These are phyloP conservation scores for Meira nashicola DNA, from an alignment of 1,284 basidiomycete species.

Conservation along the genomic window DNA sequence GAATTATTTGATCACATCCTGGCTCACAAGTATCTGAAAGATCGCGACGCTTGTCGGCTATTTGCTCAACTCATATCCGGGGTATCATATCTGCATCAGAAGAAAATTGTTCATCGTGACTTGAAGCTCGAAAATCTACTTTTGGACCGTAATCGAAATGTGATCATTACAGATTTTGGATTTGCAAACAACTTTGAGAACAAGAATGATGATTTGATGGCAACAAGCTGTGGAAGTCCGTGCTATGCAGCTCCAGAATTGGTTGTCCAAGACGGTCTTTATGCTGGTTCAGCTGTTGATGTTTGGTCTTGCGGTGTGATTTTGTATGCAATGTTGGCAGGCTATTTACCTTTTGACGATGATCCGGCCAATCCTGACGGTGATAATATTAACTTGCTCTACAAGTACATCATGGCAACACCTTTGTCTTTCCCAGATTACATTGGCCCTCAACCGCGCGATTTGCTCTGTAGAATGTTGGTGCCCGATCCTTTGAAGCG, in stretches of 20 bases:
- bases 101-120: constrained; percentile 98
- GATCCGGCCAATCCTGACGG: constrained; percentile 98
- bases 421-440: constrained; percentile 52
- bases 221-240: constrained; percentile 92
- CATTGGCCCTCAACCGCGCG: constrained; percentile 48
- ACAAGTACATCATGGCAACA: constrained; percentile 85
- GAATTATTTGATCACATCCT: constrained; percentile 99
- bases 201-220: constrained; percentile 84
- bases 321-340: constrained; percentile 97
- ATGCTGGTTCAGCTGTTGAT: constrained; percentile 96
- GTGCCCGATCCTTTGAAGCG: constrained; percentile 47
- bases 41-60: constrained; percentile 88
- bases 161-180: constrained; percentile 99
- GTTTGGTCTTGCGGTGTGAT: constrained; percentile 99
- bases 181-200: constrained; percentile 92
- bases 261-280: constrained; percentile 95
- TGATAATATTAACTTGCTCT: constrained; percentile 98
- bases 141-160: constrained; percentile 92
- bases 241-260: constrained; percentile 98
- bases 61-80: constrained; percentile 98
- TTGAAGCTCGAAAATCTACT: constrained; percentile 97
- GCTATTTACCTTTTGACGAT: constrained; percentile 99
- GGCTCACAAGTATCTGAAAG: constrained; percentile 91
- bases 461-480: constrained; percentile 47
- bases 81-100: constrained; percentile 97